A percentile compares a stretch with the other conserved stretches of the same genome.
Evolutionary conservation across 2,329 filamentous ascomycete genomes (phyloP).

Genomic region (Rhinocladiella similis): DNA sequence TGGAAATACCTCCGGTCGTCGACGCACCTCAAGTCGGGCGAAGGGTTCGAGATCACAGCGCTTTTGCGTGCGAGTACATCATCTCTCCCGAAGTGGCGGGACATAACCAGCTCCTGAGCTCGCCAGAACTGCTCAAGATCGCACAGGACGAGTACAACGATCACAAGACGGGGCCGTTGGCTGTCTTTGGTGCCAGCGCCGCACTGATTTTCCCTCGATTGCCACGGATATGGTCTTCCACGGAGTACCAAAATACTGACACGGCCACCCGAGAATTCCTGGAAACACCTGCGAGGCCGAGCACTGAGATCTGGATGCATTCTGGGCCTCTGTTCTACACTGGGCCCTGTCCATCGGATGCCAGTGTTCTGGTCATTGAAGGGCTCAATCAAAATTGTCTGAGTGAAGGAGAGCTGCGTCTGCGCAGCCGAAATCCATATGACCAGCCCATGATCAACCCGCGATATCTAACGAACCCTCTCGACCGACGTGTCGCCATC

Average conservation of each 20-base stretch:
- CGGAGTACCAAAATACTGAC: not conserved
- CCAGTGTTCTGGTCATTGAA: not conserved
- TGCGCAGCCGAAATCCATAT: constrained; percentile 20
- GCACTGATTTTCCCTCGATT: not conserved
- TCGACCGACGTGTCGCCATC: constrained; percentile 20
- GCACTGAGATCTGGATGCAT: not conserved
- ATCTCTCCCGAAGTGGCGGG: not conserved
- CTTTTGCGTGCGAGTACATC: not conserved
- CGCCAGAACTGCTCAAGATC: not conserved
- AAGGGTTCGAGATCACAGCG: constrained; percentile 59
- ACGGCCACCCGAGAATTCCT: not conserved
- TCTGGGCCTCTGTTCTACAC: not conserved
- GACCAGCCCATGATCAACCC: constrained; percentile 24
- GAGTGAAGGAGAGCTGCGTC: not conserved
- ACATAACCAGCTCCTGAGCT: not conserved
- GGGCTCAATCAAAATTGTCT: not conserved
- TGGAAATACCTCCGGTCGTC: constrained; percentile 54
- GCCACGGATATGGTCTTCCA: not conserved
- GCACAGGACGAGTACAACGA: not conserved
- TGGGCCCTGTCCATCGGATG: not conserved
- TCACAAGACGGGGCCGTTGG: not conserved
- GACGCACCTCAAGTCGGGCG: constrained; percentile 63
- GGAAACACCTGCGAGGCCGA: not conserved
- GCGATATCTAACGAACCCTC: constrained; percentile 12
- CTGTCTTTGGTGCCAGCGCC: not conserved